phyloP scores from a whole-genome alignment of 2,329 filamentous ascomycete species.

The Intubia oerlemansii region DNA sequence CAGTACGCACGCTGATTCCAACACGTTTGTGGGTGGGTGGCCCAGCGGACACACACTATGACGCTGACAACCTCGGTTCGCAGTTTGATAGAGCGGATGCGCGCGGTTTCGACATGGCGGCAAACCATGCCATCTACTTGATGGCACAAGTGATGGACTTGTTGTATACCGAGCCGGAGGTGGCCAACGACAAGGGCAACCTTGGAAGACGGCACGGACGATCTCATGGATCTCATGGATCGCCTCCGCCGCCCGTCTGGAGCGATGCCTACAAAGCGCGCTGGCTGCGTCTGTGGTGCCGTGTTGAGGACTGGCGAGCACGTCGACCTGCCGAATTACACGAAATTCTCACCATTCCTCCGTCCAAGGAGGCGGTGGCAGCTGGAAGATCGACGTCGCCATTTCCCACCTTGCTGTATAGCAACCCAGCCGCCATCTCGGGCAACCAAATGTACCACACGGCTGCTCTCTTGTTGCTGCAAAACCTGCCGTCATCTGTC shows the following conservation, averaged over 20 bases:
- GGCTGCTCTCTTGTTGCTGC: conserved; percentile 27
- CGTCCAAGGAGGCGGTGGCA: no score
- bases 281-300: conserved; percentile 27
- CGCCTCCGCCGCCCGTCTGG: no score
- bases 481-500: background rate
- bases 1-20: conserved; percentile 28
- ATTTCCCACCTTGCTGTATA: conserved; percentile 30
- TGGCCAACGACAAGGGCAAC: conserved; percentile 7
- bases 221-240: no score
- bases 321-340: conserved; percentile 23
- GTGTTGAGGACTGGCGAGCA: conserved; percentile 25
- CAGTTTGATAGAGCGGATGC: conserved; percentile 5
- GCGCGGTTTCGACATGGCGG: conserved; percentile 28
- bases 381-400: conserved; percentile 11
- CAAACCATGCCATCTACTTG: conserved; percentile 37
- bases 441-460: conserved; percentile 36
- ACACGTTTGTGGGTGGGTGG: no score
- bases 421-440: conserved; percentile 32
- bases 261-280: conserved; percentile 18
- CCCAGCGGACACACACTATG: conserved; percentile 19
- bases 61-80: conserved; percentile 19
- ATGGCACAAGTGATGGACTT: conserved; percentile 14
- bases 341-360: conserved; percentile 19
- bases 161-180: conserved; percentile 25
- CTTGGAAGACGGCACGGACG: no score